Conservation (phyloP, 2,329 filamentous ascomycete species). For the Aspergillus carbonarius region DNA sequence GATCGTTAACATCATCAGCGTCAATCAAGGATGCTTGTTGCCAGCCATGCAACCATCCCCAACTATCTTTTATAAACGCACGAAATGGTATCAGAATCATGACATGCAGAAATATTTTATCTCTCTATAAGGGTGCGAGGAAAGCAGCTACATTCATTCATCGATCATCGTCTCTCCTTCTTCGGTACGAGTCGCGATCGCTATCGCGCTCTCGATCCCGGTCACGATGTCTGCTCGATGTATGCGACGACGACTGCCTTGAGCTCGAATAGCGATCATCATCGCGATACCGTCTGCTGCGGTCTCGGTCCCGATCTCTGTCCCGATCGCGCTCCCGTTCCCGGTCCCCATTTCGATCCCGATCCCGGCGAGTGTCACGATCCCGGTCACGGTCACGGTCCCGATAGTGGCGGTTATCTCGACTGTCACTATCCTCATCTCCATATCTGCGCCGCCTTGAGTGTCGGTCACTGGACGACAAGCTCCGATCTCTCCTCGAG, state of each 20-base stretch:
- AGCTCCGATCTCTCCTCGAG: constrained; percentile 39
- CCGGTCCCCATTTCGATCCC: constrained; percentile 31
- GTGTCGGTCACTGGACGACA: constrained; percentile 35
- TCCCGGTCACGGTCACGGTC: constrained; percentile 25
- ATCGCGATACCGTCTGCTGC: constrained; percentile 30
- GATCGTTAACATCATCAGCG: not conserved
- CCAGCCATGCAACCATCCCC: not conserved
- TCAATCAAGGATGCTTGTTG: not conserved
- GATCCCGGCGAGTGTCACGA: constrained; percentile 26
- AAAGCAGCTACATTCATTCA: not conserved
- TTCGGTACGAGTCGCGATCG: constrained; percentile 32
- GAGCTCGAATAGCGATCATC: constrained; percentile 34
- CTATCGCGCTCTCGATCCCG: constrained; percentile 30
- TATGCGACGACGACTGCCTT: constrained; percentile 32
- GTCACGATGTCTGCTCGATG: constrained; percentile 28
- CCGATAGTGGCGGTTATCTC: constrained; percentile 37
- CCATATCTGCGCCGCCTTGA: constrained; percentile 38
- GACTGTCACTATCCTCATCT: constrained; percentile 36
- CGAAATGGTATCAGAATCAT: not conserved
- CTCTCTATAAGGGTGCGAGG: not conserved
- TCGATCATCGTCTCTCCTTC: constrained; percentile 29
- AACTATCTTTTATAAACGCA: not conserved
- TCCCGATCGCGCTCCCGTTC: constrained; percentile 34
- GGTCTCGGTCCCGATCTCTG: constrained; percentile 31
- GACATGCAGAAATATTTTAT: not conserved